Percentiles rank a stretch among this genome's conserved stretches.
These are phyloP conservation scores for Calonectria crousiana DNA, from an alignment of 2,329 filamentous ascomycete species.

Conservation along the genomic window DNA sequence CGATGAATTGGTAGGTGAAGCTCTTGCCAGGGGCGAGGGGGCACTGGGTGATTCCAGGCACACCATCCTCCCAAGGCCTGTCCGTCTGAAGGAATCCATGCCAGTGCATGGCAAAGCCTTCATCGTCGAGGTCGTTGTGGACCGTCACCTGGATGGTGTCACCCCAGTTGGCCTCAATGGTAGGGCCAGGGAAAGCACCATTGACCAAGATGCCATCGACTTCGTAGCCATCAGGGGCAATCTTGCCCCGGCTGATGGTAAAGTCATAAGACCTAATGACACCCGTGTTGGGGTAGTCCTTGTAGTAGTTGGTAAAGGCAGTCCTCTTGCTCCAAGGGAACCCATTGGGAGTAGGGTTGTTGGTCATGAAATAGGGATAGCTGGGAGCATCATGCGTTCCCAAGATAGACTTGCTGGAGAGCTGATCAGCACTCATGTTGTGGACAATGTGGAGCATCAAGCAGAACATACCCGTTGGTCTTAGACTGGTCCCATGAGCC, in stretches of 20 bases:
- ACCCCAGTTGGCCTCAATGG: conserved; percentile 74
- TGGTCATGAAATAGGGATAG: conserved; percentile 58
- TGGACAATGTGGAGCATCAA: background rate
- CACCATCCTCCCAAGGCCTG: conserved; percentile 66
- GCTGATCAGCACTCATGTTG: conserved; percentile 18
- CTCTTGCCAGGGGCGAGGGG: conserved; percentile 72
- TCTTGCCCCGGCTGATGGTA: conserved; percentile 61
- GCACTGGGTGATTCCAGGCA: conserved; percentile 69
- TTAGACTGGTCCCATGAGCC: conserved; percentile 32
- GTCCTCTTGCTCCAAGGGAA: conserved; percentile 64
- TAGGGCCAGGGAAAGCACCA: conserved; percentile 74
- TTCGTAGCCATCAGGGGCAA: conserved; percentile 69
- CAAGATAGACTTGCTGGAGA: conserved; percentile 51
- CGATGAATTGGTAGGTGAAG: conserved; percentile 66
- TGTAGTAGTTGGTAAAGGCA: conserved; percentile 63
- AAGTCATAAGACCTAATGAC: conserved; percentile 69
- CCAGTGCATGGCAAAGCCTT: conserved; percentile 65
- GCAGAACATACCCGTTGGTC: conserved; percentile 39
- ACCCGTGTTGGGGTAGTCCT: conserved; percentile 62
- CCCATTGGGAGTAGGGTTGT: conserved; percentile 63
- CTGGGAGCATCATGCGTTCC: conserved; percentile 54
- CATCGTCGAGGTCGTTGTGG: conserved; percentile 74
- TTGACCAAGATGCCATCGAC: conserved; percentile 71
- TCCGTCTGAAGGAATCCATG: conserved; percentile 64
- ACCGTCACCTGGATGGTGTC: conserved; percentile 74